phyloP scores from a whole-genome alignment of 2,329 filamentous ascomycete species.

The Fusarium nematophilum region DNA sequence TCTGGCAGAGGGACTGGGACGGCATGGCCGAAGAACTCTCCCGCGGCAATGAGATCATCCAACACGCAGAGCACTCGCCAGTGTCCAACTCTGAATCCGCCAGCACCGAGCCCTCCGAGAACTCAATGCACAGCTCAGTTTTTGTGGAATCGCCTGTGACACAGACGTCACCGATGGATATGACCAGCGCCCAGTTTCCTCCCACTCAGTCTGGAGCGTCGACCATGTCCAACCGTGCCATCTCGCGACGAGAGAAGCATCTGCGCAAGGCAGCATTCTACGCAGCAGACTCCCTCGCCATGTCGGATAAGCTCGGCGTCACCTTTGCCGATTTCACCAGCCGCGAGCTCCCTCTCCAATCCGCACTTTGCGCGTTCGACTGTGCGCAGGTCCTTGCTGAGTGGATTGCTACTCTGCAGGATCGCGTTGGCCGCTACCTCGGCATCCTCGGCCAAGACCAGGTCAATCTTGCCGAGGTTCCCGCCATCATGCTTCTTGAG shows the following conservation, averaged over 20 bases:
- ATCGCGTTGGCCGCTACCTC: slow-evolving; percentile 89
- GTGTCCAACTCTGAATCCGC: slow-evolving; percentile 59
- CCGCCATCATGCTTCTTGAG: slow-evolving; percentile 89
- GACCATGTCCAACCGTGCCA: slow-evolving; percentile 54
- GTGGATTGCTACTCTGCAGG: slow-evolving; percentile 93
- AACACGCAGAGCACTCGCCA: slow-evolving; percentile 75
- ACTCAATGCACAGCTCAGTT: slow-evolving; percentile 58
- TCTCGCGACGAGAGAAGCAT: slow-evolving; percentile 83
- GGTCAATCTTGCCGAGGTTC: slow-evolving; percentile 82
- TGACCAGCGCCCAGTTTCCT: slow-evolving; percentile 54
- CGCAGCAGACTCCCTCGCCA: slow-evolving; percentile 89
- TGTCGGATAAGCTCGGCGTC: slow-evolving; percentile 86
- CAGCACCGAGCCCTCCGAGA: slow-evolving; percentile 58
- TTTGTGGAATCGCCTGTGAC: slow-evolving; percentile 64
- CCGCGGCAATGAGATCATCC: slow-evolving; percentile 78
- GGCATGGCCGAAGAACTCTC: slow-evolving; percentile 90
- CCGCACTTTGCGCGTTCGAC: slow-evolving; percentile 91
- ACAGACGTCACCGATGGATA: slow-evolving; percentile 61
- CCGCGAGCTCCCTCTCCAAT: slow-evolving; percentile 88
- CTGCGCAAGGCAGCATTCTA: slow-evolving; percentile 95
- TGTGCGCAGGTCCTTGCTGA: slow-evolving; percentile 94
- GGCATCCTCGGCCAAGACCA: slow-evolving; percentile 87
- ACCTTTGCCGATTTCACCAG: slow-evolving; percentile 87
- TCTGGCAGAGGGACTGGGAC: slow-evolving; percentile 95
- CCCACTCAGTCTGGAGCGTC: slow-evolving; percentile 38